Base-by-base conservation (phyloP, 2,329 filamentous ascomycete species). In the Phialocephala subalpina region DNA sequence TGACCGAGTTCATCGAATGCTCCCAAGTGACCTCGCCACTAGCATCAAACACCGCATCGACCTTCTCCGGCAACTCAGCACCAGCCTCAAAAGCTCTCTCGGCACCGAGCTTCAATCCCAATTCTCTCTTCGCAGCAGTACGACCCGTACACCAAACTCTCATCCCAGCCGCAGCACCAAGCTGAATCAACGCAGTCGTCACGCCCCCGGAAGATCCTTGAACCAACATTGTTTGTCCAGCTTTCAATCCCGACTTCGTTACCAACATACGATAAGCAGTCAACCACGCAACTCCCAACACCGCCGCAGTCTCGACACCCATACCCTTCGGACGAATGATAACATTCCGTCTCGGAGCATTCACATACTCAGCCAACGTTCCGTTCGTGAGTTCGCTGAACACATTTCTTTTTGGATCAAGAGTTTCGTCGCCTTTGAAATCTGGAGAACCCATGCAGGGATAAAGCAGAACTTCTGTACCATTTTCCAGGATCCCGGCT, bases 221-320 rank as follows among this genome's bases (percentile, higher is more conserved):
- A 12, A 73, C 70, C 1, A 74, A 57, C 71, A 74, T 73, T 18
- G 61, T 70, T 49, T 74, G 70, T 9, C 71, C 71, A 57, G 65
- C 63, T 36, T 66, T 61, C 16, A 73, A 53, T 3, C 67, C 69
- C 6, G 70, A 72, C 14, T 66, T 63, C 1, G 58, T 70, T 38
- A 71, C 72, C 20, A 72, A 60, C 72, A 72, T 74, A 1, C 72
- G 66, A 52, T 72, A 74, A n/a, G 71, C 72, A 4, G 72, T 72
- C 16, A 73, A 56, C 70, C 70, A 73, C 1, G 71, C 67, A 42
- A 73, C 58, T 3, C 72, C 71, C 33, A 73, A 60, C 9, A 73
- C 71, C n/a, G 69, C 66, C 3, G 67, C 72, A 36, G 66, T 66
- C 38, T 69, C 65, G 8, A 69, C 65, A 6, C 52, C 55, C 60